Base-by-base conservation (phyloP, 768 basidiomycete species). In the Trametes gibbosa region DNA sequence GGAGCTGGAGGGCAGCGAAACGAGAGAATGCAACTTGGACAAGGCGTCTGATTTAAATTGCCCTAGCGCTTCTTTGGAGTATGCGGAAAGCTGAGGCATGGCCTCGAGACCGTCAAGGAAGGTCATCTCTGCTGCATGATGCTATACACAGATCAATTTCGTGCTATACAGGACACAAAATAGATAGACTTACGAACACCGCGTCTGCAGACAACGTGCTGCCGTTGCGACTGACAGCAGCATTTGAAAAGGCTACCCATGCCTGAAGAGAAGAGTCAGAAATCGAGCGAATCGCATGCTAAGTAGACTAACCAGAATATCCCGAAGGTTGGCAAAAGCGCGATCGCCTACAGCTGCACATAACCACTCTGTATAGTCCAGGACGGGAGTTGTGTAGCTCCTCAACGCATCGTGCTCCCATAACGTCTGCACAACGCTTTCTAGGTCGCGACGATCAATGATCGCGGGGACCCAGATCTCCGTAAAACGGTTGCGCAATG, bases 381-480 rank as follows among this genome's bases (percentile, higher is more conserved):
- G 77, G 14, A 98, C 70, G 8, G 74, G 76, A 0, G 74, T 52
- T 2, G 91, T 94, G 65, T 83, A 89, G 1, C 62, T 55, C 43
- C 72, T 74, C 50, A 97, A 73, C 10, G 70, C 65, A 2, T 81
- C 77, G 50, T 80, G 70, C 45, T 75, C 74, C 93, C 94, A 97
- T 1, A 84, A 79, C 52, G 75, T 81, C 12, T 78, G 74, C 24
- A 98, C 77, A 66, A 99, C 96, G 65, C 90, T 79, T 59, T 84
- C 77, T 7, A 96, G 75, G 69, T 99, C 97, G 5, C 69, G 66
- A 17, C 85, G 79, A 59, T 85, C 79, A 56, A 90, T 84, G 29
- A 98, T 82, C 17, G 86, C 76, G 3, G 96, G 95, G 0, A 99
- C 97, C 96, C 97, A 99, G 32, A 99, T 96, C 72, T 99, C 97